Base-by-base conservation (phyloP, 148 eudicot species). In the Polygonum maritimum region DNA sequence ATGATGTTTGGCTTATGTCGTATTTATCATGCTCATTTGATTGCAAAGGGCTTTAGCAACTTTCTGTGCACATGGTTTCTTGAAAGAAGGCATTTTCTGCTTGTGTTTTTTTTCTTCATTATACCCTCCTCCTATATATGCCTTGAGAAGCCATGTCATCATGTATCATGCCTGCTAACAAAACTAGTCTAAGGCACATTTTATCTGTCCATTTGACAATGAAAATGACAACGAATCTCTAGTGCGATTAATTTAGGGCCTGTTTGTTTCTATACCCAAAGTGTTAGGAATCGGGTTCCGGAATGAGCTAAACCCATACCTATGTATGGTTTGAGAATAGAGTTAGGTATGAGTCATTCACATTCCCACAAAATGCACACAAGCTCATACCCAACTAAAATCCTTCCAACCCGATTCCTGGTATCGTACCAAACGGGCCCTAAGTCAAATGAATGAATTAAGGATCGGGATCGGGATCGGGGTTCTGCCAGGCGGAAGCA, bases 401-500 rank as follows among this genome's bases (percentile, higher is more conserved):
- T n/a, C n/a, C n/a, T n/a, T n/a, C n/a, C n/a, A n/a, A n/a, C n/a
- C n/a, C n/a, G n/a, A n/a, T n/a, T n/a, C n/a, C n/a, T n/a, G n/a
- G n/a, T n/a, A n/a, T n/a, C n/a, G n/a, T n/a, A n/a, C n/a, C n/a
- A n/a, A n/a, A n/a, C n/a, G n/a, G n/a, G n/a, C n/a, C n/a, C 31
- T 1, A 26, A 26, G 31, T 26, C 1, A 26, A 26, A 26, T 26
- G 31, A 26, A 26, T 26, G 31, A 26, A 26, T 26, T 1, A 26
- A 26, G 7, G 18, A 33, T 63, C 69, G 33, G 13, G 69, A 1
- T 63, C 16, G 1, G 69, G 69, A 1, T 31, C 39, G 7, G 40
- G 40, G 16, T 33, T 87, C 44, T 87, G 80, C 97, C 97, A 92
- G 35, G 97, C 95, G 5, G 95, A 87, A 44, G 97, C 97, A 39